A percentile compares a stretch with the other conserved stretches of the same genome.
These are phyloP conservation scores for Ochetophila trinervis DNA, from an alignment of 306 rosid genomes.

Conservation along the genomic window DNA sequence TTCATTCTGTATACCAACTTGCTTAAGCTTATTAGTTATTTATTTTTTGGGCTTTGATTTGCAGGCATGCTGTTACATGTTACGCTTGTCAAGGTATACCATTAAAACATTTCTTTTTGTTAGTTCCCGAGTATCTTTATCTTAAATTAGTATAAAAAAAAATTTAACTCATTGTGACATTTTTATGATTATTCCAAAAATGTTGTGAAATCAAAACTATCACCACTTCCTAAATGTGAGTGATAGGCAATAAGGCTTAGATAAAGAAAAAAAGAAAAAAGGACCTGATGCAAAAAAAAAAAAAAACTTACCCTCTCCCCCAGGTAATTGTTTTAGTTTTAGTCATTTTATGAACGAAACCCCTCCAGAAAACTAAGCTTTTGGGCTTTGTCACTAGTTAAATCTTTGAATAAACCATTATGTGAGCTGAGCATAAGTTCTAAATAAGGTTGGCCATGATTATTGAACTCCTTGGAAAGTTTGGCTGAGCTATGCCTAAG, in stretches of 20 bases:
- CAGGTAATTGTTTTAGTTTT: too few species aligned
- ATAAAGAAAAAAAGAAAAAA: not conserved
- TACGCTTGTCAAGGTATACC: conserved; percentile 75
- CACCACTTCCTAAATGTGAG: not conserved
- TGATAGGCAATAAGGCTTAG: not conserved
- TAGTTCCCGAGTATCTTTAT: conserved; percentile 5
- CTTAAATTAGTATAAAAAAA: conserved; percentile 7
- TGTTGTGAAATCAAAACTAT: not conserved
- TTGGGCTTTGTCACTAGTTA: not conserved
- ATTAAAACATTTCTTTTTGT: conserved; percentile 13
- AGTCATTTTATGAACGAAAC: too few species aligned
- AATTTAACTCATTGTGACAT: not conserved
- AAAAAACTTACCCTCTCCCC: not conserved
- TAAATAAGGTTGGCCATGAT: not conserved
- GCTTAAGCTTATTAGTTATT: conserved; percentile 16
- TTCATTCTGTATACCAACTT: conserved; percentile 10
- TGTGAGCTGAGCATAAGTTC: not conserved
- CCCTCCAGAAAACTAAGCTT: not conserved
- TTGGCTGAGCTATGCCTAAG: not conserved
- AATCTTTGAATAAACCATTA: not conserved
- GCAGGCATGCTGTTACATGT: conserved; percentile 77
- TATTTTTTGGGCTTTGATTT: conserved; percentile 29
- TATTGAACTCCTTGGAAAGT: not conserved
- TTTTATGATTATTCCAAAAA: conserved; percentile 11
- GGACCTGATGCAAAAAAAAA: too few species aligned